These are phyloP conservation scores for Scedosporium minutisporum DNA, from an alignment of 2,329 filamentous ascomycete genomes.

Conservation along the genomic window DNA sequence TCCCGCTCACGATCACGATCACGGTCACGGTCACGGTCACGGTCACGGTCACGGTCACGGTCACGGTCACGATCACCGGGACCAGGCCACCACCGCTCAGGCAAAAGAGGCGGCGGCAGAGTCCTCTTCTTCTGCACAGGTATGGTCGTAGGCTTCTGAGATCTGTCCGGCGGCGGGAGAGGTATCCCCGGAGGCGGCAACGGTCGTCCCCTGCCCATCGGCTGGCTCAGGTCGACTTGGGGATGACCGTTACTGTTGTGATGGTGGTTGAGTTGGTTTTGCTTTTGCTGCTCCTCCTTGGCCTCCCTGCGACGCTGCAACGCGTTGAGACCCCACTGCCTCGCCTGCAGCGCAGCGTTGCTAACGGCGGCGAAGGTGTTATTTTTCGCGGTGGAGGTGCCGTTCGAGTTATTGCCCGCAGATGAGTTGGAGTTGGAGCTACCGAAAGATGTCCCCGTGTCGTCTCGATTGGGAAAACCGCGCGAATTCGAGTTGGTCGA, in stretches of 20 bases:
- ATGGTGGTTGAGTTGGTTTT: background rate
- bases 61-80: constrained; percentile 11
- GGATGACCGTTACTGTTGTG: background rate
- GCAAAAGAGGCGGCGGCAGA: constrained; percentile 30
- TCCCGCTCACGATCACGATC: constrained; percentile 12
- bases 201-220: constrained; percentile 75
- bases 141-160: constrained; percentile 46
- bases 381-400: background rate
- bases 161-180: constrained; percentile 58
- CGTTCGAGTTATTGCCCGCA: constrained; percentile 26
- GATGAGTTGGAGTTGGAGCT: constrained; percentile 23
- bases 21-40: too few species aligned
- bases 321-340: constrained; percentile 50
- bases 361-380: constrained; percentile 44
- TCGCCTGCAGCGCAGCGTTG: constrained; percentile 45
- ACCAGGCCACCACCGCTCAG: background rate
- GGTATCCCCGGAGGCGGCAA: constrained; percentile 74
- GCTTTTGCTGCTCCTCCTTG: constrained; percentile 13
- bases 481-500: constrained; percentile 27
- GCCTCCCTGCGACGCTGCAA: constrained; percentile 40
- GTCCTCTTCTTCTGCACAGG: constrained; percentile 57
- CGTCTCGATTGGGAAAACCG: constrained; percentile 31
- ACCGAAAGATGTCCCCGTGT: constrained; percentile 25
- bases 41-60: constrained; percentile 9
- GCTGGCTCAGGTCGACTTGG: constrained; percentile 45